Percentiles rank a stretch among this genome's conserved stretches.
Conservation (phyloP, 2,329 filamentous ascomycete genomes). For the Cadophora malorum region DNA sequence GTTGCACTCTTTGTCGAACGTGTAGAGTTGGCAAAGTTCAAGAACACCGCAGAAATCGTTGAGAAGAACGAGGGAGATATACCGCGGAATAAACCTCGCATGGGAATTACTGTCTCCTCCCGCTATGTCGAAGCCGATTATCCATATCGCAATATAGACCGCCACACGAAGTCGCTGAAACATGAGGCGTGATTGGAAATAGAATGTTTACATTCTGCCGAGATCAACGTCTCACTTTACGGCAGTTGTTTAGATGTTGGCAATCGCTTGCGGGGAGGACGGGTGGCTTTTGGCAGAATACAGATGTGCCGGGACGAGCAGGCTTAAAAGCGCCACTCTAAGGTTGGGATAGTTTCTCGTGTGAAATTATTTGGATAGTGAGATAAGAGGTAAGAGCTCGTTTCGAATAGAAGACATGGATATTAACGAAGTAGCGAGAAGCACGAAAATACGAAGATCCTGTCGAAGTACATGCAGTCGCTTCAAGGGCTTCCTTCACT, state of each 20-base stretch:
- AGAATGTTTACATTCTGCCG: constrained; percentile 2
- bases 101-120: not conserved
- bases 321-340: not conserved
- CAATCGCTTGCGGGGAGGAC: not conserved
- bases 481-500: too few relatives aligned
- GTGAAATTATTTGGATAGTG: not conserved
- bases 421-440: too few relatives aligned
- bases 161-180: not conserved
- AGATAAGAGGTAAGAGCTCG: not conserved
- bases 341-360: not conserved
- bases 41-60: not conserved
- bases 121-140: not conserved
- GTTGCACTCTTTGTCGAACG: not conserved
- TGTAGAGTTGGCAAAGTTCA: not conserved
- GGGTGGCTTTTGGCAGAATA: constrained; percentile 5
- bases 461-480: too few relatives aligned
- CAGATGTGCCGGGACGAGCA: not conserved
- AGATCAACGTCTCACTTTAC: not conserved
- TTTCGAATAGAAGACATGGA: not conserved
- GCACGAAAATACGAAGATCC: too few relatives aligned
- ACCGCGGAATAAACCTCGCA: not conserved
- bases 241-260: not conserved
- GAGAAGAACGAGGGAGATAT: not conserved
- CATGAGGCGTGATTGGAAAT: not conserved
- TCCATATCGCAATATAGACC: constrained; percentile 4